Conservation (phyloP, 352 stramenopile genomes). For the Globisporangium irregulare region DNA sequence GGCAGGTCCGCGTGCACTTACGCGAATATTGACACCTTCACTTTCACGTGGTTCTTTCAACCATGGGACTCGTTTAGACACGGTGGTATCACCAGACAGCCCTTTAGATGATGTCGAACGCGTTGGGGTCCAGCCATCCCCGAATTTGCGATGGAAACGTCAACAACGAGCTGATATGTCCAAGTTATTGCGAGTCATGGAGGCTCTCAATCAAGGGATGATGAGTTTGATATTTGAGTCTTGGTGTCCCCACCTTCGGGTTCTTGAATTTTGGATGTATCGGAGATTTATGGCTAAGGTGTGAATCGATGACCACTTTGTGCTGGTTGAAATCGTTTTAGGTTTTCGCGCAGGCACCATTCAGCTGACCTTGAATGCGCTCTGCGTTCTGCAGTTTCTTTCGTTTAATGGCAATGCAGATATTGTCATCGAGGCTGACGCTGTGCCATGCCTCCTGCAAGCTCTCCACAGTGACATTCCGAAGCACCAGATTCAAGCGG, state of each 20-base stretch:
- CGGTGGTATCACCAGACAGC: background rate
- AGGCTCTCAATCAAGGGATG: background rate
- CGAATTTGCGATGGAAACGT: background rate
- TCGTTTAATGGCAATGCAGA: constrained; percentile 82
- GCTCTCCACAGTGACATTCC: constrained; percentile 86
- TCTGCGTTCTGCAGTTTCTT: constrained; percentile 82
- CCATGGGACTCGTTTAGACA: background rate
- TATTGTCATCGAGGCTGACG: constrained; percentile 60
- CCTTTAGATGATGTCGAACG: background rate
- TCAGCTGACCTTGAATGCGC: constrained; percentile 78
- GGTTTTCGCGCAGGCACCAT: constrained; percentile 40
- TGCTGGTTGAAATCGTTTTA: background rate
- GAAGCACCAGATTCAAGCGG: constrained; percentile 81
- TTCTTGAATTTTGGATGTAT: background rate
- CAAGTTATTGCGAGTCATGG: background rate
- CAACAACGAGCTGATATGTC: background rate
- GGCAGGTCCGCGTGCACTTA: background rate
- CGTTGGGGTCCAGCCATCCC: background rate
- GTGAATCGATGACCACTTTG: too few species aligned
- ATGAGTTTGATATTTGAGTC: background rate
- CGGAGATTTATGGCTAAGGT: background rate
- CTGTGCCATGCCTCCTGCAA: constrained; percentile 70
- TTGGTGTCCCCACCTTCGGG: background rate
- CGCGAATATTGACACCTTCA: background rate
- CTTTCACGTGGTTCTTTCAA: background rate